Conservation (phyloP, 352 stramenopile species). For the Globisporangium spiculum region DNA sequence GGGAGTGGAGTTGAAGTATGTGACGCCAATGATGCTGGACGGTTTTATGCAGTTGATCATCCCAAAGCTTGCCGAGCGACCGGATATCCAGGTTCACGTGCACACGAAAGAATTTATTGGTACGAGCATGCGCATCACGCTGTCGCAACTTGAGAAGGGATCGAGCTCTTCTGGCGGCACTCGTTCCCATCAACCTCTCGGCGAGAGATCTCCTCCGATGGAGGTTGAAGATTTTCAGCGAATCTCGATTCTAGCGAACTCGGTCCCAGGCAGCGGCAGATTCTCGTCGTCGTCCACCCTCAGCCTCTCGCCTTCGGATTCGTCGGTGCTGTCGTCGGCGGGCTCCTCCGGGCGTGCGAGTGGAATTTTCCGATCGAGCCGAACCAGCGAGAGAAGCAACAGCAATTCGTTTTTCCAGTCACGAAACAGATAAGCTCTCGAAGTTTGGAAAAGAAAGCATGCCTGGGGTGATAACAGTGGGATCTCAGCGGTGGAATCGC, state of each 20-base stretch:
- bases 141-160: conserved; percentile 55
- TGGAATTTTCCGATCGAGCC: conserved; percentile 46
- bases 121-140: conserved; percentile 87
- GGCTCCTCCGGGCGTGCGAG: conserved; percentile 42
- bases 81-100: conserved; percentile 84
- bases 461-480: not conserved
- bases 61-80: conserved; percentile 78
- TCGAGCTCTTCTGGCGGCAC: conserved; percentile 2
- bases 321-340: conserved; percentile 34
- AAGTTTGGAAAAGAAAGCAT: not conserved
- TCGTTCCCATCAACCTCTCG: conserved; percentile 18
- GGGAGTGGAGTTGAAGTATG: conserved; percentile 87
- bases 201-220: conserved; percentile 38
- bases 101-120: conserved; percentile 90
- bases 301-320: conserved; percentile 46
- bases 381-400: conserved; percentile 25
- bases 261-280: conserved; percentile 31
- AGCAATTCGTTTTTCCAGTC: conserved; percentile 21
- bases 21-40: conserved; percentile 89
- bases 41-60: conserved; percentile 90
- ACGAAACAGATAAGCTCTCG: conserved; percentile 11
- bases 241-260: conserved; percentile 63
- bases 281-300: conserved; percentile 48
- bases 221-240: conserved; percentile 68
- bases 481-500: not conserved